These are phyloP conservation scores for Trapa bicornis DNA, from an alignment of 345 rosid species.

Conservation along the genomic window DNA sequence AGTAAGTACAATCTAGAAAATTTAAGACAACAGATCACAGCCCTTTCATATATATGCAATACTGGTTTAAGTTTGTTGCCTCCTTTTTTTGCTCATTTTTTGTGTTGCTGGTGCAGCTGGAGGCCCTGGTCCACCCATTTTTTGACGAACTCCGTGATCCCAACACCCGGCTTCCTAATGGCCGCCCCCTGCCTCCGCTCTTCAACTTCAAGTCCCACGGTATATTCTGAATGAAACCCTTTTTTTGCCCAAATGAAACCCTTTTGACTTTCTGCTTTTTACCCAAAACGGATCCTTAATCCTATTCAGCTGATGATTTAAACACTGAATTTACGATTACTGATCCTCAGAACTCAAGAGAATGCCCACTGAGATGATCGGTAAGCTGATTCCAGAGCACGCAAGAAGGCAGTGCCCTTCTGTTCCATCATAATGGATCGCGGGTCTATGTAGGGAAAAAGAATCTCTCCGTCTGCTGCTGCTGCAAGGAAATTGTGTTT, in stretches of 20 bases:
- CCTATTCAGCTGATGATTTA: not conserved
- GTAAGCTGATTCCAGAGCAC: slow-evolving; percentile 55
- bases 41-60: too few relatives aligned
- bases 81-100: not conserved
- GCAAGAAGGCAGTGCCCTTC: slow-evolving; percentile 46
- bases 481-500: not conserved
- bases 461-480: not conserved
- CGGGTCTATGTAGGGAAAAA: not conserved
- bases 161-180: slow-evolving; percentile 61
- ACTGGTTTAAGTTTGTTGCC: not conserved
- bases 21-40: not conserved
- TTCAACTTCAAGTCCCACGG: slow-evolving; percentile 92
- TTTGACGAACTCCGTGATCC: slow-evolving; percentile 94
- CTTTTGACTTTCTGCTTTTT: not conserved
- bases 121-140: slow-evolving; percentile 83
- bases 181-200: slow-evolving; percentile 85
- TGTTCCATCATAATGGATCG: slow-evolving; percentile 24
- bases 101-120: slow-evolving; percentile 31
- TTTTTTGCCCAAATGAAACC: not conserved
- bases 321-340: not conserved
- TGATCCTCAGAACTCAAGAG: slow-evolving; percentile 60
- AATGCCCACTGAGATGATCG: slow-evolving; percentile 37
- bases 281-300: not conserved
- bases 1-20: slow-evolving; percentile 35
- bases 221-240: slow-evolving; percentile 9